Percentiles rank a stretch among this genome's conserved stretches.
phyloP scores from a whole-genome alignment of 2,329 filamentous ascomycete species.

The Verticillium zaregamsianum region DNA sequence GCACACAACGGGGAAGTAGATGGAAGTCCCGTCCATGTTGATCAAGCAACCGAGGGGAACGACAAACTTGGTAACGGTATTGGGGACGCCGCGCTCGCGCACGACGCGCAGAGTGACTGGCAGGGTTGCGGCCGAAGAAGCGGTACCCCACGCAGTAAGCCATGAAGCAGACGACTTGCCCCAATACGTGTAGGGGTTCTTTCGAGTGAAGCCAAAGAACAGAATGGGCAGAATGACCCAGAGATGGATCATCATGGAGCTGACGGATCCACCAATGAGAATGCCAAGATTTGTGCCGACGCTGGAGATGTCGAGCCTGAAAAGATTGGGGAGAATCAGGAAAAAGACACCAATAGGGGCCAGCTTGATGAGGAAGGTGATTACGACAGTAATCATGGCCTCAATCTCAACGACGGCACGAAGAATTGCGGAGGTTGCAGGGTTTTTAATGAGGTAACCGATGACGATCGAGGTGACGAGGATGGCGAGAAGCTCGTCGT shows the following conservation, averaged over 20 bases:
- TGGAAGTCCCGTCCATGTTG: slow-evolving; percentile 51
- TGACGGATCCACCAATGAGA: slow-evolving; percentile 41
- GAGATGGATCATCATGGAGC: slow-evolving; percentile 42
- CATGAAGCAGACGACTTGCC: slow-evolving; percentile 43
- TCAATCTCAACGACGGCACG: slow-evolving; percentile 43
- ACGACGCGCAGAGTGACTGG: slow-evolving; percentile 42
- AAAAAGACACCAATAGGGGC: slow-evolving; percentile 51
- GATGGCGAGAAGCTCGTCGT: slow-evolving; percentile 41
- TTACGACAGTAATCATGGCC: slow-evolving; percentile 39
- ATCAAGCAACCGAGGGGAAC: slow-evolving; percentile 44
- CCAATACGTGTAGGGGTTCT: slow-evolving; percentile 45
- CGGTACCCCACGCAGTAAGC: slow-evolving; percentile 51
- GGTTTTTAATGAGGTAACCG: slow-evolving; percentile 37
- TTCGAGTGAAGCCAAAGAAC: slow-evolving; percentile 33
- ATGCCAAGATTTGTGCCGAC: slow-evolving; percentile 46
- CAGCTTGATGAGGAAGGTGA: slow-evolving; percentile 42
- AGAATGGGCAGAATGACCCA: slow-evolving; percentile 40
- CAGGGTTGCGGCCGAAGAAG: slow-evolving; percentile 48
- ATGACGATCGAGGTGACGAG: slow-evolving; percentile 41
- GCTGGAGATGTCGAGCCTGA: slow-evolving; percentile 40
- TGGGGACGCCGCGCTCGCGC: slow-evolving; percentile 30
- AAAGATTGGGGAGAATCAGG: slow-evolving; percentile 47
- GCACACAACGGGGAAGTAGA: slow-evolving; percentile 50
- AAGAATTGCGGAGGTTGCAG: slow-evolving; percentile 29
- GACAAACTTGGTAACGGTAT: slow-evolving; percentile 39